Evolutionary conservation across 495 filamentous ascomycete species (phyloP), one percentile per base, ranked within the genome.

Genomic region (Penicillium malachiteum): DNA sequence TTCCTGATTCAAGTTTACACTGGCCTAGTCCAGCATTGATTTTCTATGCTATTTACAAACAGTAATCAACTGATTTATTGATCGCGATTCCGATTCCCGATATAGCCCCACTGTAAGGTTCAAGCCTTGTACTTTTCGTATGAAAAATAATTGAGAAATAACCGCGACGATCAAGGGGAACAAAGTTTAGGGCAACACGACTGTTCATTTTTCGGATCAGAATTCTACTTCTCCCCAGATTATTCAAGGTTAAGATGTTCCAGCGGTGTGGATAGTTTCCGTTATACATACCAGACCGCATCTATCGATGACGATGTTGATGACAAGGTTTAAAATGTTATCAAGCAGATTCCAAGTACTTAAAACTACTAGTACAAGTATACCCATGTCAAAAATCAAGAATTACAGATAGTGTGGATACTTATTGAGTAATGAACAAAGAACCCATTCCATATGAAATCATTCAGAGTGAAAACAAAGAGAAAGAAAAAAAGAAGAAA

Each of bases 281-380:
- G 34, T 10, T 37, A 37, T 37, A 37, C 34, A 37, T 37, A 5
- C 34, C 50, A 61, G 58, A 61, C 58, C 58, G 58, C 54, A 61
- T 54, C 50, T 32, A 54, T 50, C 39, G 32, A 30, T 46, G 43
- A 30, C 43, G 43, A 46, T 5, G 34, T 10, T n/a, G n/a, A n/a
- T n/a, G n/a, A n/a, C 8, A 37, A 37, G 34, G 9, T 10, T 9
- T 13, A 9, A 13, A 13, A 13, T 10, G 34, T 10, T 13, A 37
- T 10, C 8, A 13, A 37, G 34, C 9, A 2, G 34, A 5, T 10
- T 37, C 7, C 34, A 37, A 10, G 34, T 37, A 37, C 12, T 37
- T 2, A 13, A 37, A 37, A 37, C 12, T 37, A 37, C 2, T 26
- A n/a, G n/a, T 26, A 37, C 34, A 10, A 37, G 34, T 37, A 37